These are phyloP conservation scores for Cetradonia linearis DNA, from an alignment of 495 filamentous ascomycete species.

Conservation along the genomic window DNA sequence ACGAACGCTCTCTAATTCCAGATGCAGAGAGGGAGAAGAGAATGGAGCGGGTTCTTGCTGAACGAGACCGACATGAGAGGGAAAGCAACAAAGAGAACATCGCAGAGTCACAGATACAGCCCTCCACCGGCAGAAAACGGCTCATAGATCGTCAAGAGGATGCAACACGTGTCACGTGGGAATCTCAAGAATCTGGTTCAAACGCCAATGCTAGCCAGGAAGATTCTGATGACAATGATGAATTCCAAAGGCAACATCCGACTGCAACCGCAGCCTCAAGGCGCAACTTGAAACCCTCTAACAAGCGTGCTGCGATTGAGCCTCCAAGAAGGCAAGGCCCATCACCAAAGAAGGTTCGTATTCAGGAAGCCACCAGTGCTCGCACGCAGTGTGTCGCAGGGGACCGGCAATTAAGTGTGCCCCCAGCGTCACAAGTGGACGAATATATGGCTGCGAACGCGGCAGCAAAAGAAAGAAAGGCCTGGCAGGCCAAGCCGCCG, in stretches of 20 bases:
- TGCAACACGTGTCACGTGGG: conserved; percentile 26
- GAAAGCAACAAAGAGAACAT: conserved; percentile 26
- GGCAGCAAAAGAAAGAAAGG: conserved; percentile 14
- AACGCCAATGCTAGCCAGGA: conserved; percentile 9
- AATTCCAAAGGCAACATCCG: conserved; percentile 24
- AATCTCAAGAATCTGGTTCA: conserved; percentile 5
- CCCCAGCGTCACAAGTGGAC: conserved; percentile 12
- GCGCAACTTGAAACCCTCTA: conserved; percentile 14
- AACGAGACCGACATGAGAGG: conserved; percentile 8
- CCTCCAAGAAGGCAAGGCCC: not conserved
- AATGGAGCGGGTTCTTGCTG: not conserved
- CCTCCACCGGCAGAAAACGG: conserved; percentile 11
- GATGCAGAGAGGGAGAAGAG: not conserved
- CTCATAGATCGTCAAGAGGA: conserved; percentile 34
- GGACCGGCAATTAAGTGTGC: conserved; percentile 5
- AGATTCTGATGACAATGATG: conserved; percentile 23
- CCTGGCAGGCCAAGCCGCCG: conserved; percentile 17
- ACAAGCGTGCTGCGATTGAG: conserved; percentile 4
- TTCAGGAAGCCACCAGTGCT: not conserved
- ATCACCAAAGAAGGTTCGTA: conserved; percentile 12
- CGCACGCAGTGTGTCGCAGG: not conserved
- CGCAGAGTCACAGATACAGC: conserved; percentile 7
- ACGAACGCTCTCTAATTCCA: not conserved
- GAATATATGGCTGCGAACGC: conserved; percentile 16
- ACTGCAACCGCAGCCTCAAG: conserved; percentile 13